Base-by-base conservation (phyloP, 1,284 basidiomycete genomes). In the Puccinia novopanici region DNA sequence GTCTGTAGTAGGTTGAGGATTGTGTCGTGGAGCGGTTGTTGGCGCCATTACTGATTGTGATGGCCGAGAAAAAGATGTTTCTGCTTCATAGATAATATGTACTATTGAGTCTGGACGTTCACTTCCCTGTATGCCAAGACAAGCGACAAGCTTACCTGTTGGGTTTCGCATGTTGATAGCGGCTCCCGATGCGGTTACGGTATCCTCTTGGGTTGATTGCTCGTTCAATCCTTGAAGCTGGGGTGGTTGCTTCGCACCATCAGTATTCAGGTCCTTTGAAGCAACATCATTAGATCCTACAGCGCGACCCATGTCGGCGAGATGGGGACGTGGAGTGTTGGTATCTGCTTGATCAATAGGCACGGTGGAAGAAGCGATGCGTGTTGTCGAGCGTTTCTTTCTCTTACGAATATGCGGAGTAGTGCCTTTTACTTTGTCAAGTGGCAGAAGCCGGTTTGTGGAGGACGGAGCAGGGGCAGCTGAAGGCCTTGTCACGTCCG, bases 101-200 rank as follows among this genome's bases (percentile, higher is more conserved):
- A 52, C 27, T 30, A 17, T 42, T 48, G n/a, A 40, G 71, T 24
- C 76, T 15, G 24, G 9, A 48, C 54, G 57, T 37, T 71, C 52
- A 10, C 52, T 59, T 9, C 65, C 76, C 57, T 70, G 54, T 65
- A 78, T 71, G 12, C 34, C 19, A 67, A 78, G 67, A 52, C 52
- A 34, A 13, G 50, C 70, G 6, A n/a, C 52, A 37, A 34, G 59
- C 70, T 78, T 78, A 55, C 61, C 48, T 17, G 63, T 30, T 57
- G 27, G 76, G 37, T 34, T 77, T 52, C 57, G 30, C 40, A 24
- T 68, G 55, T 67, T 50, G 34, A 40, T n/a, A 30, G 17, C 24
- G 22, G 22, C 17, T 54, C 30, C 19, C 57, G 52, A 57, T 22
- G 52, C n/a, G n/a, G n/a, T n/a, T n/a, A n/a, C 4, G 1, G 50